Conservation (phyloP, 2,329 filamentous ascomycete genomes). For the Exophiala sideris region DNA sequence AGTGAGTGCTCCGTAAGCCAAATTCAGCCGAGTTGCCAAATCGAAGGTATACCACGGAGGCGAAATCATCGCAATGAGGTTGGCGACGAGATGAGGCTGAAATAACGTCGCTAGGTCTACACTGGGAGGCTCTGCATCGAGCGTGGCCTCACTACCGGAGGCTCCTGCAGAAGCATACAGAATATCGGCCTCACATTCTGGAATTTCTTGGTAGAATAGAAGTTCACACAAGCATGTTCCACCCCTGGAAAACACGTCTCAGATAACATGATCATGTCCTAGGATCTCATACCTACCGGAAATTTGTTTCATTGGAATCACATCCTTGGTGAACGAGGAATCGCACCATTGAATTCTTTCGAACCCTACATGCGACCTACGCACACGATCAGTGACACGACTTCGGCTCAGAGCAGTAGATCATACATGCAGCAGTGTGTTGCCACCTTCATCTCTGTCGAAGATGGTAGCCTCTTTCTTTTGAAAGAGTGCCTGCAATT, state of each 20-base stretch:
- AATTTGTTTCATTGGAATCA: constrained; percentile 4
- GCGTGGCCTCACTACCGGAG: too few species aligned
- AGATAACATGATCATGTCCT: not conserved
- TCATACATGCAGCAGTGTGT: constrained; percentile 2
- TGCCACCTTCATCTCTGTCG: not conserved
- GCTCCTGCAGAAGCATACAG: too few species aligned
- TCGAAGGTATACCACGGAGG: constrained; percentile 1
- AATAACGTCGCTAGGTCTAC: too few species aligned
- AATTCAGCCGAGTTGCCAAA: not conserved
- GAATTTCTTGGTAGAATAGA: too few species aligned
- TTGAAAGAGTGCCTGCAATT: constrained; percentile 1
- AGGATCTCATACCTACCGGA: not conserved
- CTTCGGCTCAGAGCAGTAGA: not conserved
- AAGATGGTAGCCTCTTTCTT: constrained; percentile 2
- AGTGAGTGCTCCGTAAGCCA: not conserved
- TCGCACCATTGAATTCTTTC: not conserved
- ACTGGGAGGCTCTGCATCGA: too few species aligned
- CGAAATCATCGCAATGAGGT: not conserved
- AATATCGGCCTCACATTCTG: too few species aligned
- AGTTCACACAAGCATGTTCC: not conserved
- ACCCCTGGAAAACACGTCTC: not conserved
- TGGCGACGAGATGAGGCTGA: too few species aligned
- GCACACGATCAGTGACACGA: not conserved
- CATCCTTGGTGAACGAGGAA: constrained; percentile 6
- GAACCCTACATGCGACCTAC: not conserved